These are phyloP conservation scores for Pyrus bretschneideri DNA, from an alignment of 306 rosid species.

Conservation along the genomic window DNA sequence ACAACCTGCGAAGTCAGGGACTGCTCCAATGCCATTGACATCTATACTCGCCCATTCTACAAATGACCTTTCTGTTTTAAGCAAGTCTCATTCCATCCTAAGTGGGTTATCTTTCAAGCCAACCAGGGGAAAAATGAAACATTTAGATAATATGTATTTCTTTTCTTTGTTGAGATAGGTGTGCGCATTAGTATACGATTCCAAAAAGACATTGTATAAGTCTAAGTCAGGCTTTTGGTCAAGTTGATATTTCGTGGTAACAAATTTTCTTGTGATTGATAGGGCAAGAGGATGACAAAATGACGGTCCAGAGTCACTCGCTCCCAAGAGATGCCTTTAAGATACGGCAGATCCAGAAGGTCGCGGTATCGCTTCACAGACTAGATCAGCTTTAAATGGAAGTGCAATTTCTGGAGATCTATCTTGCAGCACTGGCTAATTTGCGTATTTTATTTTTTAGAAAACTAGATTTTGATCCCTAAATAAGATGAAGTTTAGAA, in stretches of 20 bases:
- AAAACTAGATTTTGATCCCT: too few species aligned
- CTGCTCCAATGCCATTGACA: constrained; percentile 28
- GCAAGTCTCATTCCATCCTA: constrained; percentile 64
- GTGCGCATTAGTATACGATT: neutral
- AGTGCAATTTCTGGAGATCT: constrained; percentile 87
- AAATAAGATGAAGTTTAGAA: too few species aligned
- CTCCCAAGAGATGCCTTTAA: constrained; percentile 81
- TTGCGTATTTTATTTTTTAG: neutral
- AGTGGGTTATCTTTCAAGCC: constrained; percentile 55
- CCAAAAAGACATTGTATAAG: neutral
- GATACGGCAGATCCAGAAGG: constrained; percentile 79
- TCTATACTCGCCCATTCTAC: constrained; percentile 54
- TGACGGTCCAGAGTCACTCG: constrained; percentile 79
- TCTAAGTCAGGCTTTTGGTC: neutral
- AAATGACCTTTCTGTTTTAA: constrained; percentile 80
- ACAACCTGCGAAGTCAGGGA: constrained; percentile 44
- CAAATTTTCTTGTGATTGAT: neutral
- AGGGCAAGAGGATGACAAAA: constrained; percentile 88
- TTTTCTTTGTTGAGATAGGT: neutral
- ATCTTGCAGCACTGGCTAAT: constrained; percentile 82
- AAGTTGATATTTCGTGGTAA: neutral
- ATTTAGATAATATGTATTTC: constrained; percentile 57
- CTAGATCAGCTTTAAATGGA: constrained; percentile 90
- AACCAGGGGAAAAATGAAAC: constrained; percentile 63
- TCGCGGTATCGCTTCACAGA: constrained; percentile 67